phyloP scores from a whole-genome alignment of 2,329 filamentous ascomycete genomes.

The Metarhizium brunneum region DNA sequence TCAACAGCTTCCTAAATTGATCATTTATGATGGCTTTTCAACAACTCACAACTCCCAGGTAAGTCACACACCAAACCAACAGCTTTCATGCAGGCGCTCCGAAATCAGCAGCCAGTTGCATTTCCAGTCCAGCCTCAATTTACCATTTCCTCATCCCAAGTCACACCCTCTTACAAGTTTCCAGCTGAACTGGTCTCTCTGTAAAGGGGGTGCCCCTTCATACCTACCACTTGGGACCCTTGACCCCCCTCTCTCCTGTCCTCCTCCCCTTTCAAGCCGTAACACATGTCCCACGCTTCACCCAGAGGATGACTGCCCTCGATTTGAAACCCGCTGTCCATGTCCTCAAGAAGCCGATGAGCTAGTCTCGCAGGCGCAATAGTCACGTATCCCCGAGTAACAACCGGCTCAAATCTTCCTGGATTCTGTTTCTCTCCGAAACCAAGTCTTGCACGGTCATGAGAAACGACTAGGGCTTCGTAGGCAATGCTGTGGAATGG shows the following conservation, averaged over 20 bases:
- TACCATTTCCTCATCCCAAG: background rate
- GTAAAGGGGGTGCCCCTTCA: slow-evolving; percentile 13
- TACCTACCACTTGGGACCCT: slow-evolving; percentile 6
- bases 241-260: slow-evolving; percentile 2
- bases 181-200: slow-evolving; percentile 8
- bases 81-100: too few species aligned
- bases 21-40: background rate
- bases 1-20: background rate
- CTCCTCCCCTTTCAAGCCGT: background rate
- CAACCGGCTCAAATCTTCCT: slow-evolving; percentile 36
- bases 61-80: background rate
- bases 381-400: slow-evolving; percentile 52
- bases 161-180: background rate
- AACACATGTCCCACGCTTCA: slow-evolving; percentile 54
- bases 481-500: slow-evolving; percentile 63
- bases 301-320: slow-evolving; percentile 55
- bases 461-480: slow-evolving; percentile 53
- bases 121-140: background rate
- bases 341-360: slow-evolving; percentile 52
- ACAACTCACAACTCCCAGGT: background rate
- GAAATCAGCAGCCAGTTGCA: too few species aligned
- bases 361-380: slow-evolving; percentile 55
- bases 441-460: slow-evolving; percentile 50
- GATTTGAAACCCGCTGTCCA: slow-evolving; percentile 50
- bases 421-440: slow-evolving; percentile 51